Base-by-base conservation (phyloP, 441 rosid species). In the Lepidium campestre region DNA sequence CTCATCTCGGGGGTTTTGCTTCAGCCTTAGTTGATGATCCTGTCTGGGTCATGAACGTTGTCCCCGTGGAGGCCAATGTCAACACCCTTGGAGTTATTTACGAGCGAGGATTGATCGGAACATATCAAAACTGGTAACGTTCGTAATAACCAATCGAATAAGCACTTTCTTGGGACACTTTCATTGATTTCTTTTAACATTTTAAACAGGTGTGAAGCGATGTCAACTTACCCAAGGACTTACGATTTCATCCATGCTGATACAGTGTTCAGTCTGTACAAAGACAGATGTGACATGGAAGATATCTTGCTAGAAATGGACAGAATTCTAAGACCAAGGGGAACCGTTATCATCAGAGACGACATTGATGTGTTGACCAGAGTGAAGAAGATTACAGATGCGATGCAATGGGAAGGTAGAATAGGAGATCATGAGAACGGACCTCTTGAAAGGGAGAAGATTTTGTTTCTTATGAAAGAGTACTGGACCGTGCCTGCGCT, bases 171-270 rank as follows among this genome's bases (percentile, higher is more conserved):
- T 10, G 25, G 37, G 65, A 65, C n/a, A 35, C 12, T 39, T 48
- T 22, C 40, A 50, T 35, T 50, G 42, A 35, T 32, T 29, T 57
- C 27, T 63, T 54, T 17, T 15, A 14, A 27, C n/a, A 34, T 25
- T 22, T 3, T 22, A 17, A 35, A 35, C 57, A 86, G 90, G 90
- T 83, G 91, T 17, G 88, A 86, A 77, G 86, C 92, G 15, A 80
- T 86, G 89, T 86, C 92, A 52, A 86, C 85, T 25, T 86, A 84
- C 74, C 92, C 92, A 19, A 81, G 92, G 47, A 84, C 92, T 5
- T 84, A 82, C 45, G 89, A 82, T 68, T 79, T 84, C 57, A 75
- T 86, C 18, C 89, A 86, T 71, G 86, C 83, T 0, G 79, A 78
- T 49, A 75, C 81, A 3, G 65, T 81, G 48, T 81, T 81, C 57